These are phyloP conservation scores for Cryptococcus sp. DNA, from an alignment of 1,284 basidiomycete species.

Conservation along the genomic window DNA sequence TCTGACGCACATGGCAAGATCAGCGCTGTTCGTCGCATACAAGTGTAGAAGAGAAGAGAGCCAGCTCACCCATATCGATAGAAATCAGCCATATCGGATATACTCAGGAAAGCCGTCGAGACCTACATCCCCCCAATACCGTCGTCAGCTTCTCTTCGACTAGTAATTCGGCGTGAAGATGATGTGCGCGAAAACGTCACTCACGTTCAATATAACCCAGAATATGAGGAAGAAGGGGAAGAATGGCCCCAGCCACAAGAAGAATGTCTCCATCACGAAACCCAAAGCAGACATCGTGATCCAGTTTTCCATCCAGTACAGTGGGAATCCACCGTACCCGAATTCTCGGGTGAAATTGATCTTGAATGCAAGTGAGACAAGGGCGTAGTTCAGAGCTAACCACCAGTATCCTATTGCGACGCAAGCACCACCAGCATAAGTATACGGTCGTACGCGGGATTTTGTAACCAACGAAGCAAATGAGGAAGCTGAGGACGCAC, in stretches of 20 bases:
- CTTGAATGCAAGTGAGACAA: constrained; percentile 43
- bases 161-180: background rate
- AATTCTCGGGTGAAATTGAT: constrained; percentile 38
- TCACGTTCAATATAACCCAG: constrained; percentile 41
- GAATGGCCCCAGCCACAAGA: constrained; percentile 39
- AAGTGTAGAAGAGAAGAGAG: background rate
- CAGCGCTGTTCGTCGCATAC: constrained; percentile 2
- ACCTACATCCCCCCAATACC: constrained; percentile 10
- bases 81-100: constrained; percentile 38
- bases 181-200: constrained; percentile 3
- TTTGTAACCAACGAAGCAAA: background rate
- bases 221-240: constrained; percentile 50
- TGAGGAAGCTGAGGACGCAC: constrained; percentile 7
- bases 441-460: background rate
- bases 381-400: constrained; percentile 43
- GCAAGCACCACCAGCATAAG: background rate
- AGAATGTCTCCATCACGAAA: constrained; percentile 47
- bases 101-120: constrained; percentile 36
- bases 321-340: constrained; percentile 40
- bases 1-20: constrained; percentile 3
- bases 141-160: constrained; percentile 6
- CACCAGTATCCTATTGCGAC: constrained; percentile 36
- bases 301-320: constrained; percentile 48
- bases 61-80: constrained; percentile 38
- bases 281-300: constrained; percentile 43